A percentile compares a stretch with the other conserved stretches of the same genome.
phyloP scores from a whole-genome alignment of 257 asterid species.

The Przewalskia tangutica region DNA sequence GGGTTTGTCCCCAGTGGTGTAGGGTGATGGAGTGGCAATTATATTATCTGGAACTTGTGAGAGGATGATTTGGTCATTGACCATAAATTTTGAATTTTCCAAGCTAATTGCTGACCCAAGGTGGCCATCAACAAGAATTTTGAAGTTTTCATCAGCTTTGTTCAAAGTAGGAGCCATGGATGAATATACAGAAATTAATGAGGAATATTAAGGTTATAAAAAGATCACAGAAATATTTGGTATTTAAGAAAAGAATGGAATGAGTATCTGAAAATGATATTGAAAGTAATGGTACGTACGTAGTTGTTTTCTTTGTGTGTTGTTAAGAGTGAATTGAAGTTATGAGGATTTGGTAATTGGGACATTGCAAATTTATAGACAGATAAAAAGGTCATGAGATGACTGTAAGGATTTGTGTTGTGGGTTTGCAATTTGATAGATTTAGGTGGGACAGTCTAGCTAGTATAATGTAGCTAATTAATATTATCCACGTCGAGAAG shows the following conservation, averaged over 20 bases:
- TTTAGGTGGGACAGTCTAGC: conserved; percentile 4
- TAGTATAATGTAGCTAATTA: conserved; percentile 5
- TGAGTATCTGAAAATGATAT: conserved; percentile 9
- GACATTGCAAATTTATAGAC: conserved; percentile 31
- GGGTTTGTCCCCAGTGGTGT: conserved; percentile 26
- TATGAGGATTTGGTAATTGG: background rate
- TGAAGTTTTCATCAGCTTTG: conserved; percentile 33
- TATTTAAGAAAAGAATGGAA: background rate
- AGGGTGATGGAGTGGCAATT: conserved; percentile 46
- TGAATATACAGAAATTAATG: background rate
- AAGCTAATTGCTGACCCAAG: conserved; percentile 36
- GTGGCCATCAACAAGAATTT: conserved; percentile 24
- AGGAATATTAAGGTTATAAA: background rate
- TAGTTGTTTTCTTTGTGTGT: background rate
- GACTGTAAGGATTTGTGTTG: conserved; percentile 8
- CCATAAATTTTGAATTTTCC: conserved; percentile 47
- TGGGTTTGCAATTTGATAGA: too few species aligned
- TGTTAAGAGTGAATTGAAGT: background rate
- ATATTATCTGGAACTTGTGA: conserved; percentile 63
- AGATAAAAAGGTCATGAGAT: background rate
- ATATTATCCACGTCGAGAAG: conserved; percentile 18
- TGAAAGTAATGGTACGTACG: background rate
- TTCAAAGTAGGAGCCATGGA: conserved; percentile 61
- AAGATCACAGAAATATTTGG: background rate
- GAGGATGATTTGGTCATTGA: conserved; percentile 42